Evolutionary conservation across 495 filamentous ascomycete species (phyloP).

Genomic region (Umbilicaria muhlenbergii): DNA sequence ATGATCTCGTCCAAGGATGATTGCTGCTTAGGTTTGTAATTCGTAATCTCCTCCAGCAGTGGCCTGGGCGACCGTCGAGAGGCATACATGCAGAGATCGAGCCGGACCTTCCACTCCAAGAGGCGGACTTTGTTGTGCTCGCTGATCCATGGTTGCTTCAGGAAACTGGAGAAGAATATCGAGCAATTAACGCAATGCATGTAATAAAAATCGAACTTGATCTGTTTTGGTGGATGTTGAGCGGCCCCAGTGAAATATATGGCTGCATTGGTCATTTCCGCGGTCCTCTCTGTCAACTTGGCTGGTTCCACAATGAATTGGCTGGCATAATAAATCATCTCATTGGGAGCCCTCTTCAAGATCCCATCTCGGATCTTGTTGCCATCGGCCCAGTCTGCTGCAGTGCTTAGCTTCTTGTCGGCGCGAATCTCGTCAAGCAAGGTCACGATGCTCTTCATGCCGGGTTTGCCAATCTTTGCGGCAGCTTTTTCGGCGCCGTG

Average conservation of each 20-base stretch:
- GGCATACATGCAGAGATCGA: conserved; percentile 52
- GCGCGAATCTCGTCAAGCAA: conserved; percentile 41
- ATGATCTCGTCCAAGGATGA: conserved; percentile 40
- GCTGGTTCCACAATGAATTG: conserved; percentile 43
- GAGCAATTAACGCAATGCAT: conserved; percentile 52
- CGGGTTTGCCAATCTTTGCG: conserved; percentile 13
- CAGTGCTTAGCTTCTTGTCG: conserved; percentile 35
- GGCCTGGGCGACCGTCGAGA: conserved; percentile 41
- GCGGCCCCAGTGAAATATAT: conserved; percentile 48
- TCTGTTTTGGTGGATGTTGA: conserved; percentile 41
- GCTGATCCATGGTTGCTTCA: conserved; percentile 21
- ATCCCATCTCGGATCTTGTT: conserved; percentile 57
- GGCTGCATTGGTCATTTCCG: conserved; percentile 58
- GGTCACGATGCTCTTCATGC: conserved; percentile 34
- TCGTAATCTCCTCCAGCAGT: conserved; percentile 33
- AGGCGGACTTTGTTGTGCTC: conserved; percentile 41
- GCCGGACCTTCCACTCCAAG: conserved; percentile 59
- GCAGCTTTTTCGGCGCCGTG: conserved; percentile 36
- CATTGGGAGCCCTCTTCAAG: conserved; percentile 39
- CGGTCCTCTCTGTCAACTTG: conserved; percentile 48
- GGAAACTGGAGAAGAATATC: conserved; percentile 45
- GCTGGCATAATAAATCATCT: conserved; percentile 43
- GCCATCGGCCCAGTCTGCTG: conserved; percentile 33
- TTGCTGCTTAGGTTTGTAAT: conserved; percentile 30
- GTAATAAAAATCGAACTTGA: conserved; percentile 72